phyloP scores from a whole-genome alignment of 2,329 filamentous ascomycete species.

The Aspergillus niger region DNA sequence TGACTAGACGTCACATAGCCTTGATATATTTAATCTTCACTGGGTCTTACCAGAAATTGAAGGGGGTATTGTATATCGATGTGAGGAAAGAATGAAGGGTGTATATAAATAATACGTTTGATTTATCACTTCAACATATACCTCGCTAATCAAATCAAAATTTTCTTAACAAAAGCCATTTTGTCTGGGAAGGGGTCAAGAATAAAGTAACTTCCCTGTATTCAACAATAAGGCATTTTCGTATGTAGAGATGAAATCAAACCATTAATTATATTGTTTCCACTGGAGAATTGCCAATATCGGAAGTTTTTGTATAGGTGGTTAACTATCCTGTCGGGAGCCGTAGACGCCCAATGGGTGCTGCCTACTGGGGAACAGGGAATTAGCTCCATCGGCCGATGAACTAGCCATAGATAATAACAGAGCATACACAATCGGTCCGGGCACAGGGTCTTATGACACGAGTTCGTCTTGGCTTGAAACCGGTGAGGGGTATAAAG shows the following conservation, averaged over 20 bases:
- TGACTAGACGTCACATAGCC: not conserved
- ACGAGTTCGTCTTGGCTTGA: not conserved
- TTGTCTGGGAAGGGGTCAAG: too few species aligned
- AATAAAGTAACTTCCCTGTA: too few species aligned
- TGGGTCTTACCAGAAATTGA: not conserved
- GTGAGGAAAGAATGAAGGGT: too few species aligned
- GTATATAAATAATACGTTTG: not conserved
- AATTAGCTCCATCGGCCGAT: not conserved
- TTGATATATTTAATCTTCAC: too few species aligned
- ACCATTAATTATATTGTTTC: too few species aligned
- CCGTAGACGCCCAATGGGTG: not conserved
- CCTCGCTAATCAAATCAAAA: too few species aligned
- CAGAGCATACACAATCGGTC: not conserved
- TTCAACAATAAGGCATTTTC: too few species aligned
- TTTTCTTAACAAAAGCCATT: too few species aligned
- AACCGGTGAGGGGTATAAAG: not conserved
- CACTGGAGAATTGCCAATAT: too few species aligned
- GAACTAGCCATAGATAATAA: not conserved
- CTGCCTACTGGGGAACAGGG: not conserved
- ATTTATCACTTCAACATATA: not conserved
- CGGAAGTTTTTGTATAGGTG: not conserved
- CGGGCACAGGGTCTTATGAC: not conserved
- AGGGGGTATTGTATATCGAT: too few species aligned
- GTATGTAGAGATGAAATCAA: too few species aligned
- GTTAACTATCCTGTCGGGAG: not conserved